phyloP scores from a whole-genome alignment of 148 eudicot species.

The Arctostaphylos glauca region DNA sequence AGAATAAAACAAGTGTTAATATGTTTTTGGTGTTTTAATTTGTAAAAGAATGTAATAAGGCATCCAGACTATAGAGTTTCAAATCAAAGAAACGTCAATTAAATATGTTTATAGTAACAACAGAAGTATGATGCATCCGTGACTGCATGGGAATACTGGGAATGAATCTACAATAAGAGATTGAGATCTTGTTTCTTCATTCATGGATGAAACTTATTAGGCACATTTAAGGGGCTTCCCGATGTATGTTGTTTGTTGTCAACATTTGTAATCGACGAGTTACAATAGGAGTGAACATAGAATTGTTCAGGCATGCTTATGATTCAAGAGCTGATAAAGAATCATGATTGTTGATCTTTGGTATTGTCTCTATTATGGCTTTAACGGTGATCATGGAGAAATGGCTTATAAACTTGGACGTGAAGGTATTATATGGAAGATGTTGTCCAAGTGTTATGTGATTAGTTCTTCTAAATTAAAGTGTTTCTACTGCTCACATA shows the following conservation, averaged over 20 bases:
- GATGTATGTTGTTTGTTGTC: neutral
- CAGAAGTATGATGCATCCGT: neutral
- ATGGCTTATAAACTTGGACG: neutral
- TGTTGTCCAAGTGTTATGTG: neutral
- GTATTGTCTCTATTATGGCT: neutral
- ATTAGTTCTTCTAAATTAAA: neutral
- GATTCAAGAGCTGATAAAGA: neutral
- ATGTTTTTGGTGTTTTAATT: too few relatives aligned
- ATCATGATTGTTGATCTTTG: neutral
- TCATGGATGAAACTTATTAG: neutral
- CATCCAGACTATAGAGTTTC: too few relatives aligned
- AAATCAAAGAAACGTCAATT: too few relatives aligned
- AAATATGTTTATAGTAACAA: too few relatives aligned
- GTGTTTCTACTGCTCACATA: neutral
- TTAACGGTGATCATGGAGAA: neutral
- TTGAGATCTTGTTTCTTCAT: too few relatives aligned
- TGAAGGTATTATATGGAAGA: neutral
- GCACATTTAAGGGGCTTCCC: neutral
- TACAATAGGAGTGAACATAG: too few relatives aligned
- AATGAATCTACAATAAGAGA: too few relatives aligned
- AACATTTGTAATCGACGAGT: too few relatives aligned
- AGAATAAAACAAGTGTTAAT: too few relatives aligned
- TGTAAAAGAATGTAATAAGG: too few relatives aligned
- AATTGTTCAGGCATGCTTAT: neutral
- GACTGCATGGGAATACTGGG: neutral